Percentiles rank a stretch among this genome's conserved stretches.
These are phyloP conservation scores for Phytophthora pinifolia DNA, from an alignment of 352 stramenopile genomes.

Conservation along the genomic window DNA sequence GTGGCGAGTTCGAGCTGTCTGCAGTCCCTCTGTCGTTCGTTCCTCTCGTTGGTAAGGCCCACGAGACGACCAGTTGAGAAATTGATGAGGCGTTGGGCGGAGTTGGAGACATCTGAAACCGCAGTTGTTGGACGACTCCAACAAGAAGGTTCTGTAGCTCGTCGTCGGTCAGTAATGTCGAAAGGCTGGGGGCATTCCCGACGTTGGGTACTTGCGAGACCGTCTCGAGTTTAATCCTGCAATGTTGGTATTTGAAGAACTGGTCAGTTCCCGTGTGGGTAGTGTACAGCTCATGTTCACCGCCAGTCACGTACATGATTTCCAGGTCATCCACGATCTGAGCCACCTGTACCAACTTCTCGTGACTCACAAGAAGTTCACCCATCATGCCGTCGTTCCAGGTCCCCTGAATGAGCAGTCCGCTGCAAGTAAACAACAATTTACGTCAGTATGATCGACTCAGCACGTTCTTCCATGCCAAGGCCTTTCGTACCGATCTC, in stretches of 20 bases:
- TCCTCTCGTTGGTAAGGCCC: constrained; percentile 9
- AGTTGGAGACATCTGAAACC: constrained; percentile 38
- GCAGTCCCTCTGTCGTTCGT: neutral
- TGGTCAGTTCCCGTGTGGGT: constrained; percentile 1
- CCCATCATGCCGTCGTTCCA: constrained; percentile 44
- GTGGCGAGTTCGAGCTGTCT: constrained; percentile 5
- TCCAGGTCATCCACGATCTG: constrained; percentile 69
- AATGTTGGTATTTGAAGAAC: neutral
- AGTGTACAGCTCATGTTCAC: too few relatives aligned
- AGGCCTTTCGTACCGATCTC: constrained; percentile 44
- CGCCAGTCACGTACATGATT: constrained; percentile 56
- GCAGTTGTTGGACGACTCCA: constrained; percentile 52
- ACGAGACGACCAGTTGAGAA: constrained; percentile 22
- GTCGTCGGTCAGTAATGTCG: constrained; percentile 53
- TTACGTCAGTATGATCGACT: neutral
- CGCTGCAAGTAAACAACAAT: constrained; percentile 31
- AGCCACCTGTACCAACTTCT: constrained; percentile 44
- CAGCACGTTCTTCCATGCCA: neutral
- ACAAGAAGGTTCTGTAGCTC: constrained; percentile 63
- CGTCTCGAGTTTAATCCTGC: constrained; percentile 77
- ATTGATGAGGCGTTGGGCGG: constrained; percentile 3
- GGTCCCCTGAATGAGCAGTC: constrained; percentile 45
- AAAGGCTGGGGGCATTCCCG: constrained; percentile 73
- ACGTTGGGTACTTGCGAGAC: constrained; percentile 40
- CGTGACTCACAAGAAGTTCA: constrained; percentile 31